These are phyloP conservation scores for Celoporthe dispersa DNA, from an alignment of 2,329 filamentous ascomycete species.

Conservation along the genomic window DNA sequence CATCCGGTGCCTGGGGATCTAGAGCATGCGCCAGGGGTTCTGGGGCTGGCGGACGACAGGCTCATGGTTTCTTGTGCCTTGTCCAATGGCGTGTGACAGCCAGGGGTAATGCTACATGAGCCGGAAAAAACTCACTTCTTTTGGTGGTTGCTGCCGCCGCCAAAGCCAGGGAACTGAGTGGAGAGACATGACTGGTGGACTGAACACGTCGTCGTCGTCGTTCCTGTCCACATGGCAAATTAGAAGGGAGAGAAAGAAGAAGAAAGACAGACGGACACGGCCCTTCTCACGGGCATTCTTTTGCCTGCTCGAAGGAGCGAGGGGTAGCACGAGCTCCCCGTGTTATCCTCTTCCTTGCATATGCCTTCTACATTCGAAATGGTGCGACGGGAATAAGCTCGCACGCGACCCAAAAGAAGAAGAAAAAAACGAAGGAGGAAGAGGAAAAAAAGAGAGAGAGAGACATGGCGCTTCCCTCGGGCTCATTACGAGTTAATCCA, in stretches of 20 bases:
- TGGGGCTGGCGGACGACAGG: background rate
- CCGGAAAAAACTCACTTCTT: background rate
- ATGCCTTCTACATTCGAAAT: slow-evolving; percentile 1
- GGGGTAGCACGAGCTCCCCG: background rate
- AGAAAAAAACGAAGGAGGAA: too few species aligned
- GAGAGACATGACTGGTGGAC: background rate
- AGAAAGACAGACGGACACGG: background rate
- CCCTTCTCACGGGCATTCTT: background rate
- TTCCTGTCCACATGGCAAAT: background rate
- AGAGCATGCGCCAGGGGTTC: background rate
- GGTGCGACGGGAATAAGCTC: background rate
- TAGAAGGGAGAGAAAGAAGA: background rate
- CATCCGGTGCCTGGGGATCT: background rate
- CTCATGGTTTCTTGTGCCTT: background rate
- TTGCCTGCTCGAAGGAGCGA: background rate
- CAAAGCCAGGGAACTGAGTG: background rate
- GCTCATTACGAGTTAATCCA: background rate
- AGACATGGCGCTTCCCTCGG: background rate
- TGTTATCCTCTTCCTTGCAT: background rate
- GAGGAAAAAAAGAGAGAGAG: background rate
- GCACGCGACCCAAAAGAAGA: background rate
- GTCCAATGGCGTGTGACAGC: background rate
- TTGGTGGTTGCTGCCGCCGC: background rate
- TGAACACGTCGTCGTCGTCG: background rate
- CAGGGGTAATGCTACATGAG: slow-evolving; percentile 4